These are phyloP conservation scores for Narthecium ossifragum DNA, from an alignment of 106 monocot genomes.

Conservation along the genomic window DNA sequence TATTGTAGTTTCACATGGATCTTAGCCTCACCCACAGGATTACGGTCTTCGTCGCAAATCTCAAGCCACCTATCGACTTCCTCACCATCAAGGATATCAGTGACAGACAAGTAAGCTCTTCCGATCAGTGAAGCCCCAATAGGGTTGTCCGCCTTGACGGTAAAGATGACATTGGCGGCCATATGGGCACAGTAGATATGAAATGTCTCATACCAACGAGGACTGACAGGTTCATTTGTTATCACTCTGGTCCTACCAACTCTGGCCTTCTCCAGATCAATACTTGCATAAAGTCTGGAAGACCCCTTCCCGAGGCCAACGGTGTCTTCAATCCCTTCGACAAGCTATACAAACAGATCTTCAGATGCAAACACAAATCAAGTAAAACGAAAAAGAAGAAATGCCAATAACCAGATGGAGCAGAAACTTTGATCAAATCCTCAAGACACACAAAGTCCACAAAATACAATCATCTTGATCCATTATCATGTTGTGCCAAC, in stretches of 20 bases:
- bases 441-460: neutral
- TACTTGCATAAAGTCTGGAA: constrained; percentile 46
- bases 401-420: too few relatives aligned
- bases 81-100: constrained; percentile 33
- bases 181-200: constrained; percentile 73
- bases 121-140: constrained; percentile 55
- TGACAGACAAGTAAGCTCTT: constrained; percentile 59
- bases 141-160: constrained; percentile 43
- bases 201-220: constrained; percentile 67
- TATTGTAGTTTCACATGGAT: constrained; percentile 67
- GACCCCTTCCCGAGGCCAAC: constrained; percentile 32
- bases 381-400: neutral
- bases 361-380: neutral
- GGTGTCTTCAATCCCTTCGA: constrained; percentile 37
- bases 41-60: constrained; percentile 32
- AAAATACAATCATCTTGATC: too few relatives aligned
- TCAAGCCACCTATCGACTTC: constrained; percentile 66
- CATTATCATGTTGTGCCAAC: neutral
- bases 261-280: constrained; percentile 72
- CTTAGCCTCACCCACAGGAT: constrained; percentile 41
- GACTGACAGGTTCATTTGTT: constrained; percentile 41
- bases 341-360: constrained; percentile 25
- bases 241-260: constrained; percentile 65
- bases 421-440: too few relatives aligned
- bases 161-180: constrained; percentile 50